Evolutionary conservation across 1,284 basidiomycete species (phyloP).

Genomic region (Tilletia horrida): DNA sequence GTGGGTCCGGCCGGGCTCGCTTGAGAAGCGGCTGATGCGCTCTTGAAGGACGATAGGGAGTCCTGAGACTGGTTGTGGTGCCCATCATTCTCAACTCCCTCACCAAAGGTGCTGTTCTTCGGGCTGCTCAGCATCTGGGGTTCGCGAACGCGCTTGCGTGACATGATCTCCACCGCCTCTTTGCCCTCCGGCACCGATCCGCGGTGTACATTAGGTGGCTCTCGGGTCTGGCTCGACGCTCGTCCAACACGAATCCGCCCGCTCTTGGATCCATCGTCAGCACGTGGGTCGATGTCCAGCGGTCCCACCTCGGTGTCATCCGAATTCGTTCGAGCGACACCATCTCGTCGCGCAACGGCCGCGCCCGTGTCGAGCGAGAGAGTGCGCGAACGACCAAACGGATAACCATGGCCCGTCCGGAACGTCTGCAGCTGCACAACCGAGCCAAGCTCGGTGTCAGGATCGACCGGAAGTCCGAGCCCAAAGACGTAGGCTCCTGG

Average conservation of each 20-base stretch:
- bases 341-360: background rate
- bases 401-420: slow-evolving; percentile 22
- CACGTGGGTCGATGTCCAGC: background rate
- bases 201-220: slow-evolving; percentile 15
- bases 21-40: background rate
- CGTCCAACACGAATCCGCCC: background rate
- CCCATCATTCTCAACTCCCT: no score
- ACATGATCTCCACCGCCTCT: background rate
- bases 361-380: slow-evolving; percentile 10
- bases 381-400: slow-evolving; percentile 3
- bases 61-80: no score
- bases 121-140: background rate
- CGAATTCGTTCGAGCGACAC: background rate
- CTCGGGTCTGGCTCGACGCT: background rate
- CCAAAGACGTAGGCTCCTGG: slow-evolving; percentile 14
- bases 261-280: background rate
- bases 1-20: background rate
- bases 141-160: background rate
- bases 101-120: no score
- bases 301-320: background rate
- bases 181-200: slow-evolving; percentile 16
- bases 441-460: slow-evolving; percentile 47
- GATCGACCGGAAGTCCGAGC: slow-evolving; percentile 43
- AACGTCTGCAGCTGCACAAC: slow-evolving; percentile 52
- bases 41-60: no score